Conservation (phyloP, 2,329 filamentous ascomycete genomes). For the Cladosporium phlei region DNA sequence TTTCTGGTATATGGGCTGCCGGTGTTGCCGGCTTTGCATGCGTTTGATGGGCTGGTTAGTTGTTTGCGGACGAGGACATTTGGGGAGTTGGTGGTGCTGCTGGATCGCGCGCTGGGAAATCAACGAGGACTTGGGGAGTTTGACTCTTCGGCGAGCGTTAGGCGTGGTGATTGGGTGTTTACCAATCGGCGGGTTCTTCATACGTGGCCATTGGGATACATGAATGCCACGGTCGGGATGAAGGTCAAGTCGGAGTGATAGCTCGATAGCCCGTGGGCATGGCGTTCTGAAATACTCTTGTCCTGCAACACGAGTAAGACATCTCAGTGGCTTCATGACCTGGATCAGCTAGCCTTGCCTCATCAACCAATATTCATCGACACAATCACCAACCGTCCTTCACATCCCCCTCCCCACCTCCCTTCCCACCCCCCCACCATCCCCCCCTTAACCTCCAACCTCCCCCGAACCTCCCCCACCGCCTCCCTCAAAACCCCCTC, state of each 20-base stretch:
- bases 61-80: slow-evolving; percentile 63
- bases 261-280: neutral
- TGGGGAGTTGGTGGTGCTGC: slow-evolving; percentile 57
- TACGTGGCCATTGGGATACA: slow-evolving; percentile 46
- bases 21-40: slow-evolving; percentile 61
- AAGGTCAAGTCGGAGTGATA: neutral
- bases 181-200: slow-evolving; percentile 38
- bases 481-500: neutral
- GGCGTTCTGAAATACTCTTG: neutral
- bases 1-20: slow-evolving; percentile 65
- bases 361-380: neutral
- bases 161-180: slow-evolving; percentile 40
- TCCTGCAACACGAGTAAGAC: neutral
- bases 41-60: slow-evolving; percentile 66
- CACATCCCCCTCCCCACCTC: neutral
- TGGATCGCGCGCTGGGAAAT: slow-evolving; percentile 44
- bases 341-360: no score
- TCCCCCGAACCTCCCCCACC: neutral
- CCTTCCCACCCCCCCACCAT: neutral
- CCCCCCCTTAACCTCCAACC: no score
- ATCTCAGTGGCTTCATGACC: no score
- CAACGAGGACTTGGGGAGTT: slow-evolving; percentile 27
- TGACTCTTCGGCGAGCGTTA: slow-evolving; percentile 2
- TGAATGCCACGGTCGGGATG: slow-evolving; percentile 42
- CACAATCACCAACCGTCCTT: neutral